Conservation (phyloP, 2,329 filamentous ascomycete genomes). For the Emmonsiellopsis sp. region DNA sequence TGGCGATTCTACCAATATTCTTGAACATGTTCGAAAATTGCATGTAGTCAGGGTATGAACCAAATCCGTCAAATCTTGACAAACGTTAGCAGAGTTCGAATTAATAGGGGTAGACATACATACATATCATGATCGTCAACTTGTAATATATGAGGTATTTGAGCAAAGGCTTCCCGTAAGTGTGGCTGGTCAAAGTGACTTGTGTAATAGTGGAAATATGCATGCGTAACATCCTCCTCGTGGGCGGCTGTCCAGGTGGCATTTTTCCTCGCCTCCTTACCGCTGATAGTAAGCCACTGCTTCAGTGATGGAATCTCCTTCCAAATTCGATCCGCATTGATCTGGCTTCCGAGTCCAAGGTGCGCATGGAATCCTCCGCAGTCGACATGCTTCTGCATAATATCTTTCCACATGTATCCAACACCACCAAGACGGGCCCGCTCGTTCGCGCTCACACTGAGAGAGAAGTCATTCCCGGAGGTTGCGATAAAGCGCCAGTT, state of each 20-base stretch:
- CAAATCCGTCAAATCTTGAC: slow-evolving; percentile 84
- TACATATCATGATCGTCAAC: slow-evolving; percentile 98
- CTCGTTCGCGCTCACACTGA: slow-evolving; percentile 79
- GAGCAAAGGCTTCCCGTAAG: slow-evolving; percentile 87
- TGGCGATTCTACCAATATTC: slow-evolving; percentile 89
- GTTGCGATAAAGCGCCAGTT: slow-evolving; percentile 95
- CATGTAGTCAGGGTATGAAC: slow-evolving; percentile 97
- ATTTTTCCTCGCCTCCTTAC: slow-evolving; percentile 85
- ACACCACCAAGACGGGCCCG: slow-evolving; percentile 77
- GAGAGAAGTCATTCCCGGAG: slow-evolving; percentile 90
- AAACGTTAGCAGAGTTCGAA: slow-evolving; percentile 5
- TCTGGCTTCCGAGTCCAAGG: slow-evolving; percentile 84
- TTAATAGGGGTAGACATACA: slow-evolving; percentile 34
- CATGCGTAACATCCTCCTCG: slow-evolving; percentile 89
- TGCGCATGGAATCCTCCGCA: slow-evolving; percentile 94
- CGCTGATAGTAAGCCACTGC: slow-evolving; percentile 89
- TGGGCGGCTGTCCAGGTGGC: slow-evolving; percentile 87
- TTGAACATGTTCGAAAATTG: slow-evolving; percentile 96
- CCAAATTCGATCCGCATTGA: slow-evolving; percentile 92
- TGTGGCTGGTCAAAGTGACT: slow-evolving; percentile 97
- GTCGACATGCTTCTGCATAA: slow-evolving; percentile 92
- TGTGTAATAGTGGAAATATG: slow-evolving; percentile 98
- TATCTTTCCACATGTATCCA: slow-evolving; percentile 98
- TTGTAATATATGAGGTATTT: slow-evolving; percentile 88
- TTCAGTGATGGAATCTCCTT: slow-evolving; percentile 88